Evolutionary conservation across 805 yeast species (phyloP), one percentile per base, ranked within the genome.

Genomic region (Candida palmyrensis): DNA sequence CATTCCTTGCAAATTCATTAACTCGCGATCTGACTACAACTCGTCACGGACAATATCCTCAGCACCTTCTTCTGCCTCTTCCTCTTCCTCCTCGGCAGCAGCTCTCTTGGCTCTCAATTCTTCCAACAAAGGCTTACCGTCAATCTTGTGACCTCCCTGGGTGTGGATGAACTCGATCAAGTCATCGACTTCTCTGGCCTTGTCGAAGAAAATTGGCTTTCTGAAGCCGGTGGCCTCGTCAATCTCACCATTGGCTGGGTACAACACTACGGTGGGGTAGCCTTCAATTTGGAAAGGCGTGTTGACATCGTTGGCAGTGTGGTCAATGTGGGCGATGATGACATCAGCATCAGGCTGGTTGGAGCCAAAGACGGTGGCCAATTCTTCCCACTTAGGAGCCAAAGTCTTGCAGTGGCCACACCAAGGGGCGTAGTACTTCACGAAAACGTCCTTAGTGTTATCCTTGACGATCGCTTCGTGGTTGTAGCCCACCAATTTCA

Each of bases 351-450:
- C 54, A 34, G 64, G 64, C 34, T 62, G 56, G 52, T 79, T 77
- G 32, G 70, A 58, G 39, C 66, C 68, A 61, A 72, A 84, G 35
- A 82, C 49, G 32, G 67, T 79, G 33, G 90, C 97, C 44, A 92
- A 75, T 55, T 89, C 92, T 57, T 85, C 94, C 70, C 79, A 90
- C 38, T 69, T 71, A 53, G 96, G 96, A 33, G 90, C 90, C 57
- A 88, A 72, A 62, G 75, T 84, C 72, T 86, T 87, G 71, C 96
- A 87, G 71, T 88, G 96, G 29, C 96, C 94, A 70, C 96, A 88
- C 96, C 96, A 89, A 65, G 95, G 94, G 30, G 97, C 97, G 55
- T 85, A 89, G 66, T 89, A 90, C 68, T 86, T 84, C 36, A 90
- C 95, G 37, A 89, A 62, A 23, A 84, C 80, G 55, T 83, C 90